Base-by-base conservation (phyloP, 2,329 filamentous ascomycete species). In the Trichoderma guizhouense region DNA sequence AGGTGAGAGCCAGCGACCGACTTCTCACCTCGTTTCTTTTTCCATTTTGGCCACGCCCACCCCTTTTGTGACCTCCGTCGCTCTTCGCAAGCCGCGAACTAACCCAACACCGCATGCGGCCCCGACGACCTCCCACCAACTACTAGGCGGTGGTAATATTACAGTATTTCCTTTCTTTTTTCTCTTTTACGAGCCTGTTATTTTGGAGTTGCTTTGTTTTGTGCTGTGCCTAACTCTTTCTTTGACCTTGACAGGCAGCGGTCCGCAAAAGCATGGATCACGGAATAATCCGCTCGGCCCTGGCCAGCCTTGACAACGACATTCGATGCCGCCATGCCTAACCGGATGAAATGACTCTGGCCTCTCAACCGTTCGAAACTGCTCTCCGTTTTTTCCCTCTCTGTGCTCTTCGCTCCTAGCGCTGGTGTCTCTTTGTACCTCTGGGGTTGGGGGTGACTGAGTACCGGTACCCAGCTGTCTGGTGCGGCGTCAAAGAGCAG, bases 381-480 rank as follows among this genome's bases (percentile, higher is more conserved):
- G 51, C 21, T 21, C 28, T 70, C 67, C 67, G 47, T 34, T 62
- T 55, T 21, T 67, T 43, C 15, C 28, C 34, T 39, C 58, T 39
- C 28, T 5, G 28, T 36, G 51, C 14, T 30, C 47, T 32, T 60
- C 28, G 55, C 36, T 15, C n/a, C 21, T 69, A 69, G 55, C 66
- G 66, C 55, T 61, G 66, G 55, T 21, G 5, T 26, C 55, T 21
- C 21, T 34, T 32, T 60, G 66, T 58, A 61, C 57, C 57, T 34
- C 28, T 32, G 57, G 57, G 57, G 57, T 60, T 69, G 51, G 55
- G 53, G 36, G 55, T n/a, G 15, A 36, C 32, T 47, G 39, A 65
- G 69, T 65, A 69, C 53, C 69, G 69, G 69, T 72, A 61, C 70
- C 70, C 70, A 72, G 63, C 70, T 62, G 43, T 58, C 63, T 72